phyloP scores from a whole-genome alignment of 139 green algal species.

The Closterium sp. region DNA sequence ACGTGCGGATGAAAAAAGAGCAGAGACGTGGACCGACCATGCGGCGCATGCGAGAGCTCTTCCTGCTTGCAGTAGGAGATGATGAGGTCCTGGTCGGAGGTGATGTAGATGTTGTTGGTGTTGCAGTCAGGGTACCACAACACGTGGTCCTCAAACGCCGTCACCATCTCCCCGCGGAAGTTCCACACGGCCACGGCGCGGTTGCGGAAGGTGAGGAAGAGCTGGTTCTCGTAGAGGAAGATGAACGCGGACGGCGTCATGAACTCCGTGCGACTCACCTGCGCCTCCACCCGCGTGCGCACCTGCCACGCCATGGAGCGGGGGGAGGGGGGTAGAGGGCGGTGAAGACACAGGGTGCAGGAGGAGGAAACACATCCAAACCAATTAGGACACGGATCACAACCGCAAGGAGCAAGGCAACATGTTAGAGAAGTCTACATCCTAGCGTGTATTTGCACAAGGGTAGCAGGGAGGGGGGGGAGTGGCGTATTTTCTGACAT shows the following conservation, averaged over 20 bases:
- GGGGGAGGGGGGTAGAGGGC: neutral
- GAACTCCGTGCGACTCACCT: slow-evolving; percentile 53
- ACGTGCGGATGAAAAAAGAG: neutral
- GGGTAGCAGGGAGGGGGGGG: too few species aligned
- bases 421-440: too few species aligned
- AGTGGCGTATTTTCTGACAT: slow-evolving; percentile 43
- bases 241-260: slow-evolving; percentile 62
- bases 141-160: slow-evolving; percentile 59
- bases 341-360: neutral
- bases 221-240: slow-evolving; percentile 63
- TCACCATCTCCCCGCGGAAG: slow-evolving; percentile 60
- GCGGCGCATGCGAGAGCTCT: neutral
- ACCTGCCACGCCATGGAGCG: slow-evolving; percentile 35
- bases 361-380: neutral
- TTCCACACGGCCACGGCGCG: slow-evolving; percentile 59
- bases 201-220: slow-evolving; percentile 62
- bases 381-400: neutral
- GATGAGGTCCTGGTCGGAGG: slow-evolving; percentile 59
- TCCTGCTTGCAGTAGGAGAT: slow-evolving; percentile 62
- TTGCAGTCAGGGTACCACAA: slow-evolving; percentile 63
- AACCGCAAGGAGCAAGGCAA: neutral
- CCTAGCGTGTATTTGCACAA: too few species aligned
- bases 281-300: slow-evolving; percentile 31
- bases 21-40: neutral
- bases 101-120: slow-evolving; percentile 68